Evolutionary conservation across 345 rosid species (phyloP).

Genomic region (Ceriops zippeliana): DNA sequence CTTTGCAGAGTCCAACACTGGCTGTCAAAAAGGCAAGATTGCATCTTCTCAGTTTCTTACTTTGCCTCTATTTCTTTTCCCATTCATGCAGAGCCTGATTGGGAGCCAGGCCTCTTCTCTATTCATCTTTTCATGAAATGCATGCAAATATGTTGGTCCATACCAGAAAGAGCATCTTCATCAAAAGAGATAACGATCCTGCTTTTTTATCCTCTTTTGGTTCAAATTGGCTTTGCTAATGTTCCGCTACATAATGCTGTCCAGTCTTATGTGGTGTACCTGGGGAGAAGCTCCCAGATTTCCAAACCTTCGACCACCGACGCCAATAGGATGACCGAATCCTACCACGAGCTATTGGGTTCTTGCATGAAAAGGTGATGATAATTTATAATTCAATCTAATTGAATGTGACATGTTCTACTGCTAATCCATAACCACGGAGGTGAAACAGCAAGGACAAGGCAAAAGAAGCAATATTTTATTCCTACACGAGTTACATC

Average conservation of each 20-base stretch:
- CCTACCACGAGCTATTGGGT: conserved; percentile 15
- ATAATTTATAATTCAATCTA: no score
- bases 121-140: no score
- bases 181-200: no score
- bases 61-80: no score
- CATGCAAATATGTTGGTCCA: no score
- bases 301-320: neutral
- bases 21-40: conserved; percentile 14
- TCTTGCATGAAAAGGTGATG: conserved; percentile 21
- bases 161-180: no score
- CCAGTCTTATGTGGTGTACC: conserved; percentile 24
- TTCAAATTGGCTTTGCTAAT: no score
- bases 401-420: neutral
- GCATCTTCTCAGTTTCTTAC: no score
- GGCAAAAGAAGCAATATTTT: conserved; percentile 20
- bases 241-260: no score
- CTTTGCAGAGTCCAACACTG: neutral
- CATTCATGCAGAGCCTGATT: no score
- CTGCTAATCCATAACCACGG: neutral
- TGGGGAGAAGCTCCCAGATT: conserved; percentile 9
- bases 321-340: neutral
- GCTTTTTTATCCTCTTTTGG: no score
- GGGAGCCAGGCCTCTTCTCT: no score
- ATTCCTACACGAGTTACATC: conserved; percentile 21
- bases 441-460: conserved; percentile 6